A percentile compares a stretch with the other conserved stretches of the same genome.
These are phyloP conservation scores for Lecanicillium sp. DNA, from an alignment of 2,329 filamentous ascomycete species.

Conservation along the genomic window DNA sequence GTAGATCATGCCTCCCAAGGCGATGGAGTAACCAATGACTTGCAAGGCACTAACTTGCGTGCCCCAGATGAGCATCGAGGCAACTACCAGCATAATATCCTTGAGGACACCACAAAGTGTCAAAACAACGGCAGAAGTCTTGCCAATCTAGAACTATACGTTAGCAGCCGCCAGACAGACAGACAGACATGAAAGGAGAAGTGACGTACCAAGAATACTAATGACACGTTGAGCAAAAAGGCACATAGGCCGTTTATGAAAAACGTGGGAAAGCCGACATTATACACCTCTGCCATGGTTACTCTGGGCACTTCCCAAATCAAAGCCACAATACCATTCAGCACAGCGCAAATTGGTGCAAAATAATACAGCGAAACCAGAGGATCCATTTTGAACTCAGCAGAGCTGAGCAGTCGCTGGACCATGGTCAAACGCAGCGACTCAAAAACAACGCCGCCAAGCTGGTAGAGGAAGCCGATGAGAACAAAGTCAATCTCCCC, in stretches of 20 bases:
- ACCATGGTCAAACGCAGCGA: slow-evolving; percentile 79
- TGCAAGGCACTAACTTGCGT: slow-evolving; percentile 67
- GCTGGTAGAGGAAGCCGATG: slow-evolving; percentile 71
- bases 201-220: slow-evolving; percentile 69
- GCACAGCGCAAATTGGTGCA: slow-evolving; percentile 72
- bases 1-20: slow-evolving; percentile 67
- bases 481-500: slow-evolving; percentile 92
- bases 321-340: slow-evolving; percentile 69
- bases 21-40: slow-evolving; percentile 77
- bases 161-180: too few relatives aligned
- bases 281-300: slow-evolving; percentile 60
- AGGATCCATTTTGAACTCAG: slow-evolving; percentile 88
- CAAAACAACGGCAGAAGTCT: slow-evolving; percentile 77
- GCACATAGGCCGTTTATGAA: slow-evolving; percentile 69
- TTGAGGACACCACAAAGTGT: slow-evolving; percentile 84
- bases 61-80: slow-evolving; percentile 75
- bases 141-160: slow-evolving; percentile 87
- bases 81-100: slow-evolving; percentile 73
- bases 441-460: slow-evolving; percentile 72
- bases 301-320: slow-evolving; percentile 66
- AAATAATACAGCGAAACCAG: slow-evolving; percentile 87
- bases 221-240: slow-evolving; percentile 76
- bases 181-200: too few relatives aligned
- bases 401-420: slow-evolving; percentile 69
- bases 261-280: slow-evolving; percentile 65